Conservation (phyloP, 148 eudicot species). For the Heliamphora exappendiculata region DNA sequence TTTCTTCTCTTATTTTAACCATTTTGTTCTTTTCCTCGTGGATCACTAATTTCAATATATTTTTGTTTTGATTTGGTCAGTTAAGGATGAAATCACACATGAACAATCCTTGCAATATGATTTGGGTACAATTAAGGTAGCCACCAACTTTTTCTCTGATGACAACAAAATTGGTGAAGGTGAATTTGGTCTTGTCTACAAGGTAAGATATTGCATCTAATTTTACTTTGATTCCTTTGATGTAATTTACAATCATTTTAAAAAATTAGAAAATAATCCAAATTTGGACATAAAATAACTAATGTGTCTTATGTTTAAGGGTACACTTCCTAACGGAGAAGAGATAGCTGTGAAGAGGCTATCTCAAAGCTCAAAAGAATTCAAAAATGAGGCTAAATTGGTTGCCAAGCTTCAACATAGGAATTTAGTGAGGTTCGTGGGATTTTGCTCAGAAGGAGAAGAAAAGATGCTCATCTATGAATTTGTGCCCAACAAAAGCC, state of each 20-base stretch:
- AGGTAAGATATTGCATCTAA: too few species aligned
- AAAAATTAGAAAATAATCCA: neutral
- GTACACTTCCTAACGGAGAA: conserved; percentile 29
- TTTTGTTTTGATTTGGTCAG: neutral
- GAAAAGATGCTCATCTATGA: conserved; percentile 42
- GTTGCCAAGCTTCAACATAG: conserved; percentile 44
- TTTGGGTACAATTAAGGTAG: neutral
- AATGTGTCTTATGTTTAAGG: conserved; percentile 14
- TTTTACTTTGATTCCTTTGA: neutral
- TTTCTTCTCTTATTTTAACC: neutral
- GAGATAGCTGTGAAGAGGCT: conserved; percentile 42
- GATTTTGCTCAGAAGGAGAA: conserved; percentile 33
- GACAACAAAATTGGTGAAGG: conserved; percentile 10
- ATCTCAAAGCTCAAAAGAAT: too few species aligned
- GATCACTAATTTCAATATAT: too few species aligned
- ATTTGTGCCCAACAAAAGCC: conserved; percentile 34
- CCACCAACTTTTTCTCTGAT: conserved; percentile 4
- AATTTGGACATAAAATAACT: neutral
- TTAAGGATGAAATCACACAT: neutral
- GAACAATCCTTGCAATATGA: neutral
- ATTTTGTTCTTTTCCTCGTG: too few species aligned
- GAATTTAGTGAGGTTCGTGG: conserved; percentile 35
- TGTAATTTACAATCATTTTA: neutral
- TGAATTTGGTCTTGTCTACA: conserved; percentile 11
- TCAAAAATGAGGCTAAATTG: conserved; percentile 31